Evolutionary conservation across 371 early-diverging fungal species (phyloP).

Genomic region (Parasitella parasitica): DNA sequence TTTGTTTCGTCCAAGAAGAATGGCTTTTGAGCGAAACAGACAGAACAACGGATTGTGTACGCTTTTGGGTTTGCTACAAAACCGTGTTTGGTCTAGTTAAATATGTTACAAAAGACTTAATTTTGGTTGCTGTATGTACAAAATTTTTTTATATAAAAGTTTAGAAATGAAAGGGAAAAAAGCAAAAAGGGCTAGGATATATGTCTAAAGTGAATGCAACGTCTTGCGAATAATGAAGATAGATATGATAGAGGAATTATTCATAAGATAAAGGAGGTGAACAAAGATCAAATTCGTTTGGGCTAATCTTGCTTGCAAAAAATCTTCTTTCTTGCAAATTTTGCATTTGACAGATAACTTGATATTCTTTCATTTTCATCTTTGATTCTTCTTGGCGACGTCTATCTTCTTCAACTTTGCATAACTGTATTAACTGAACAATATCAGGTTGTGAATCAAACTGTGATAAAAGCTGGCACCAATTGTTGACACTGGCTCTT

Average conservation of each 20-base stretch:
- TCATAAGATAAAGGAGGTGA: slow-evolving; percentile 4
- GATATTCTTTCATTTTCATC: slow-evolving; percentile 39
- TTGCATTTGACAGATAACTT: slow-evolving; percentile 16
- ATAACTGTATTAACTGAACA: slow-evolving; percentile 42
- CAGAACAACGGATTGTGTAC: too few relatives aligned
- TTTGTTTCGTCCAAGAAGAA: too few relatives aligned
- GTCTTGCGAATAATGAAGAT: not conserved
- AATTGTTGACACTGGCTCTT: not conserved
- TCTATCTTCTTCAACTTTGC: slow-evolving; percentile 51
- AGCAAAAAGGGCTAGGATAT: too few relatives aligned
- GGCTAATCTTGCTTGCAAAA: not conserved
- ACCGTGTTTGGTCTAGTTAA: too few relatives aligned
- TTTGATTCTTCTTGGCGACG: slow-evolving; percentile 51
- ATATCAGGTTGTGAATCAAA: slow-evolving; percentile 48
- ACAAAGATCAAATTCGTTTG: slow-evolving; percentile 1
- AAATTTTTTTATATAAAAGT: too few relatives aligned
- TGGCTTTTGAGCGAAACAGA: too few relatives aligned
- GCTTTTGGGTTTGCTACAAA: too few relatives aligned
- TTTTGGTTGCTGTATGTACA: too few relatives aligned
- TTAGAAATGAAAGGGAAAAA: too few relatives aligned
- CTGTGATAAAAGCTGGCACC: slow-evolving; percentile 17
- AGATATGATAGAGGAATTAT: not conserved
- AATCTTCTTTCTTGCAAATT: not conserved
- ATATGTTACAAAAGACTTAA: too few relatives aligned
- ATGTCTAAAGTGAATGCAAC: not conserved